Base-by-base conservation (phyloP, 176 grass and related monocot genomes). In the Stipa capillata region DNA sequence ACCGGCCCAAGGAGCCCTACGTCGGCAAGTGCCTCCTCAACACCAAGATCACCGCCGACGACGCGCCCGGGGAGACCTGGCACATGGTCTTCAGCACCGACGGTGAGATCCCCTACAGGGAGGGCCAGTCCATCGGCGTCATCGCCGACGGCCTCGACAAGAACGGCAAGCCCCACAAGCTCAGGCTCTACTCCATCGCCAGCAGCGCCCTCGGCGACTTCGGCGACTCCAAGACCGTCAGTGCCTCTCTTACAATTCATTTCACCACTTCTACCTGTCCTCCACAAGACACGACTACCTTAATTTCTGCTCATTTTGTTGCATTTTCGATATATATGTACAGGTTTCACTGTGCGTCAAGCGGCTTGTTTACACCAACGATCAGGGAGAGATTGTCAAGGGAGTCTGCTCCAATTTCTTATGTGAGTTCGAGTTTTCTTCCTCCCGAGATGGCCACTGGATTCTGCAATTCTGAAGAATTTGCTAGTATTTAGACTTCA, bases 41-140 rank as follows among this genome's bases (percentile, higher is more conserved):
- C 87, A 92, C 92, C 82, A 94, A 91, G 84, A 98, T 98, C 91
- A 98, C 95, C 17, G 92, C 77, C 9, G 95, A 90, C 49, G 95
- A 98, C 48, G 95, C 95, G 3, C 95, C 95, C 0, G 95, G 95
- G 12, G 92, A 98, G 90, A 98, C 95, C 2, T 94, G 95, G 89
- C 95, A 98, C 92, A 98, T 98, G 92, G 79, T 98, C 65, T 98
- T 98, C 95, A 87, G 51, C 87, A 89, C 85, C 16, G 92, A 98
- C 33, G 87, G 81, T 16, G 54, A 89, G 69, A 4, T 98, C 79
- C 92, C 89, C 0, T 94, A 94, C 85, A 98, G 82, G 85, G 95
- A 94, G 44, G 92, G 95, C n/a, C 92, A 98, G 87, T 98, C 95
- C 29, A 80, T 98, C 59, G 95, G 95, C 8, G 35, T 94, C 47